Conservation (phyloP, 2,329 filamentous ascomycete genomes). For the Scedosporium aurantiacum region DNA sequence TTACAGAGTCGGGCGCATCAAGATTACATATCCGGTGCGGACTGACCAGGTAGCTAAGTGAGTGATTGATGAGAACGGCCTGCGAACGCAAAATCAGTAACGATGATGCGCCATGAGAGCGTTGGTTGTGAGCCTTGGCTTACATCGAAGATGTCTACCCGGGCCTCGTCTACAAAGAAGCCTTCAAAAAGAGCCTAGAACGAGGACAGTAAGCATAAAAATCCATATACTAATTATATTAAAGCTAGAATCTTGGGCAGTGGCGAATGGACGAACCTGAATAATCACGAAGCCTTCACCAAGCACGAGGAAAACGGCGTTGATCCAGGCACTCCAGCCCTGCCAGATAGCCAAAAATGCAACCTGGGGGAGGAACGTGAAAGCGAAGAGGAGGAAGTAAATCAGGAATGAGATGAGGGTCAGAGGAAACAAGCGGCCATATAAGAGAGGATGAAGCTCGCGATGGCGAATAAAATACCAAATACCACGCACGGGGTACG, state of each 20-base stretch:
- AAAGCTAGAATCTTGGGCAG: not conserved
- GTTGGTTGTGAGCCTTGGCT: constrained; percentile 17
- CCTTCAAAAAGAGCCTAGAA: constrained; percentile 55
- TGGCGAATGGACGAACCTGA: constrained; percentile 15
- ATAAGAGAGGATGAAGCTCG: constrained; percentile 73
- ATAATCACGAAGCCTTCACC: constrained; percentile 68
- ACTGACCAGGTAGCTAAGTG: constrained; percentile 56
- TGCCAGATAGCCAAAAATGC: constrained; percentile 87
- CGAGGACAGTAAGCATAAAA: not conserved
- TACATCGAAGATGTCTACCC: constrained; percentile 77
- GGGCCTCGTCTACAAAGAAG: constrained; percentile 68
- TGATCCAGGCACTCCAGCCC: constrained; percentile 77
- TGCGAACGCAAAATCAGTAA: constrained; percentile 18
- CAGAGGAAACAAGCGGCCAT: constrained; percentile 66
- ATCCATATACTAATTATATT: not conserved
- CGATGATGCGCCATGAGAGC: not conserved
- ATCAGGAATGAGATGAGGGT: constrained; percentile 73
- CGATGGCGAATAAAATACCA: constrained; percentile 69
- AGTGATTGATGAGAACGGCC: constrained; percentile 64
- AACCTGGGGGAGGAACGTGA: constrained; percentile 80
- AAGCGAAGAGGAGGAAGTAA: constrained; percentile 76
- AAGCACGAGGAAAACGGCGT: constrained; percentile 77
- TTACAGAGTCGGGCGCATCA: constrained; percentile 62
- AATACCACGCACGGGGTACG: constrained; percentile 59
- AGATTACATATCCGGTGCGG: constrained; percentile 53